Conservation (phyloP, 2,329 filamentous ascomycete genomes). For the Ascochyta viciae-villosae region DNA sequence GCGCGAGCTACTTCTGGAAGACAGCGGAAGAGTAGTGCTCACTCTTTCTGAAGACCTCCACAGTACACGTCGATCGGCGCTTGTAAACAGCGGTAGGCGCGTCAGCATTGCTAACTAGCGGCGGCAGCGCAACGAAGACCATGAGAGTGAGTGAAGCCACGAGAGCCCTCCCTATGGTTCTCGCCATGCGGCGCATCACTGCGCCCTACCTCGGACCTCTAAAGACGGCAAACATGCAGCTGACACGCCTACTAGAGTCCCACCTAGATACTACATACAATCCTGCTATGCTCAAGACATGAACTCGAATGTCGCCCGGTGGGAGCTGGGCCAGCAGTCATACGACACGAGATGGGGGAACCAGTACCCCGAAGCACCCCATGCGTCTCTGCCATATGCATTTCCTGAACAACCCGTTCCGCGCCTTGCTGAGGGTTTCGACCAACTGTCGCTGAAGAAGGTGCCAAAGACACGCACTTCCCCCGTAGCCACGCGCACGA, state of each 20-base stretch:
- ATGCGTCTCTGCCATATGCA: constrained; percentile 33
- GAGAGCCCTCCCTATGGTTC: constrained; percentile 25
- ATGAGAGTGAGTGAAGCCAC: constrained; percentile 47
- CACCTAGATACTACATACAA: constrained; percentile 27
- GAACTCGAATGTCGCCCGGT: constrained; percentile 46
- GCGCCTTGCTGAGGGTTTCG: constrained; percentile 32
- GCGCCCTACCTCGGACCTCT: constrained; percentile 4
- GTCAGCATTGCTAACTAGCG: constrained; percentile 19
- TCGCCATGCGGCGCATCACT: constrained; percentile 19
- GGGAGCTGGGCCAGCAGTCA: constrained; percentile 42
- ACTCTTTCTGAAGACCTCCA: constrained; percentile 1
- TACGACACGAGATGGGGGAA: constrained; percentile 28
- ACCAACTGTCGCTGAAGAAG: constrained; percentile 37
- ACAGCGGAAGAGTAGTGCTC: constrained; percentile 1
- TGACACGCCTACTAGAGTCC: constrained; percentile 35
- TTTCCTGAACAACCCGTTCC: constrained; percentile 35
- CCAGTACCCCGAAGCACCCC: constrained; percentile 30
- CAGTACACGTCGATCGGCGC: constrained; percentile 10
- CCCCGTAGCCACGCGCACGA: constrained; percentile 44
- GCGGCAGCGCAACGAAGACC: constrained; percentile 39
- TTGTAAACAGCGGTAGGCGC: constrained; percentile 22
- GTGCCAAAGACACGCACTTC: constrained; percentile 42
- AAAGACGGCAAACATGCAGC: constrained; percentile 12
- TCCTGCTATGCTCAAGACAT: constrained; percentile 49
- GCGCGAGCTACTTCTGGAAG: constrained; percentile 25